A percentile compares a stretch with the other conserved stretches of the same genome.
Evolutionary conservation across 805 yeast genomes (phyloP).

Genomic region (Suhomyces sp.): DNA sequence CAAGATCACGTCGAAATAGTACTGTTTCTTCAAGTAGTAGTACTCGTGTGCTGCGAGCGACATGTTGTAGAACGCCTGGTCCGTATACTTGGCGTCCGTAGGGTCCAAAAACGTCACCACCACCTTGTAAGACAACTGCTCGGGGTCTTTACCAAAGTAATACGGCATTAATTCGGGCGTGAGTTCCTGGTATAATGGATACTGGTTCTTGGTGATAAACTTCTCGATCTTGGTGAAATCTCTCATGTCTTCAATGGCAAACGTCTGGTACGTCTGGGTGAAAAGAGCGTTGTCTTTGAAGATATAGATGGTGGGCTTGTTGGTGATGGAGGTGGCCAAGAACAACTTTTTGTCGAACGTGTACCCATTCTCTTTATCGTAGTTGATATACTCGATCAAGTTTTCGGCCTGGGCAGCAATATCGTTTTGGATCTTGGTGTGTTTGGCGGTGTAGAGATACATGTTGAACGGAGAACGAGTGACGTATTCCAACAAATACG

Average conservation of each 20-base stretch:
- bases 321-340: slow-evolving; percentile 51
- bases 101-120: slow-evolving; percentile 49
- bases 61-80: slow-evolving; percentile 34
- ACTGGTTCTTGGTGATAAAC: slow-evolving; percentile 48
- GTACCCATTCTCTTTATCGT: slow-evolving; percentile 31
- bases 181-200: slow-evolving; percentile 54
- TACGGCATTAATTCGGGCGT: slow-evolving; percentile 33
- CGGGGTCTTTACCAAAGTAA: slow-evolving; percentile 30
- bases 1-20: slow-evolving; percentile 33
- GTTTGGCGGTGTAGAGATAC: slow-evolving; percentile 51
- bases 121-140: slow-evolving; percentile 40
- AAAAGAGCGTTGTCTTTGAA: slow-evolving; percentile 56
- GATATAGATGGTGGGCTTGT: slow-evolving; percentile 59
- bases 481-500: slow-evolving; percentile 57
- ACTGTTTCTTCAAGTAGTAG: slow-evolving; percentile 41
- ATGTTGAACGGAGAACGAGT: slow-evolving; percentile 56
- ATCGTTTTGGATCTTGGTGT: slow-evolving; percentile 37
- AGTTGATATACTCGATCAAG: slow-evolving; percentile 43
- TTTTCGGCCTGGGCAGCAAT: slow-evolving; percentile 40
- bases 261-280: slow-evolving; percentile 55
- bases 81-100: slow-evolving; percentile 27
- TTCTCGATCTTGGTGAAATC: slow-evolving; percentile 43
- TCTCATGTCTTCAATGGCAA: slow-evolving; percentile 63
- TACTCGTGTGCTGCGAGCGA: slow-evolving; percentile 50
- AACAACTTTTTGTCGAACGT: slow-evolving; percentile 46